phyloP scores from a whole-genome alignment of 352 stramenopile species.

The Phytophthora parvispora region DNA sequence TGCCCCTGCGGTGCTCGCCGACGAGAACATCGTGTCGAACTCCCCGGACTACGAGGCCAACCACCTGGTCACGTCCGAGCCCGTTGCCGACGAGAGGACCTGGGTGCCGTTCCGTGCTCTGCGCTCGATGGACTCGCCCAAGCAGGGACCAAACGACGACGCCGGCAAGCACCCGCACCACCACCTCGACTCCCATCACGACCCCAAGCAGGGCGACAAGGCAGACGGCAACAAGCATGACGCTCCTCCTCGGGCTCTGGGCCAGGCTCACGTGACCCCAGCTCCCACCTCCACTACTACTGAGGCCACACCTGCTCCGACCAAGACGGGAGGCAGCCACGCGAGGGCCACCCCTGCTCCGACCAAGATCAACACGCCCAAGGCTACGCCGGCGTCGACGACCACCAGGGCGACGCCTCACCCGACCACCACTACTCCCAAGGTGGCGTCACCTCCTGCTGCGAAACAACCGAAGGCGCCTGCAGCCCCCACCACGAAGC shows the following conservation, averaged over 20 bases:
- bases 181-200: not conserved
- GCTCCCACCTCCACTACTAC: too few relatives aligned
- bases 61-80: conserved; percentile 1
- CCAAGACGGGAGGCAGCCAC: not conserved
- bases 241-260: too few relatives aligned
- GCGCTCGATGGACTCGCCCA: not conserved
- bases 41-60: too few relatives aligned
- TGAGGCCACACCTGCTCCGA: conserved; percentile 12
- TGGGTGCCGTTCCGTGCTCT: conserved; percentile 15
- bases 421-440: not conserved
- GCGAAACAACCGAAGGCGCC: not conserved
- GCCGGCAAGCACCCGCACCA: conserved; percentile 8
- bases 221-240: too few relatives aligned
- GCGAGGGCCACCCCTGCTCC: conserved; percentile 6
- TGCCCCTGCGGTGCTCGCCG: conserved; percentile 3
- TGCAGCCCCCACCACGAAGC: not conserved
- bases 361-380: conserved; percentile 9
- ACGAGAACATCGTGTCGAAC: not conserved
- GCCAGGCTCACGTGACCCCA: too few relatives aligned
- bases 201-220: conserved; percentile 1
- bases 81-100: not conserved
- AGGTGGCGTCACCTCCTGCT: not conserved
- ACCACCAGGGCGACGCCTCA: not conserved
- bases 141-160: conserved; percentile 18
- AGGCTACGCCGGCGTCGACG: conserved; percentile 10